Base-by-base conservation (phyloP, 2,329 filamentous ascomycete genomes). In the Hypomyces rosellus region DNA sequence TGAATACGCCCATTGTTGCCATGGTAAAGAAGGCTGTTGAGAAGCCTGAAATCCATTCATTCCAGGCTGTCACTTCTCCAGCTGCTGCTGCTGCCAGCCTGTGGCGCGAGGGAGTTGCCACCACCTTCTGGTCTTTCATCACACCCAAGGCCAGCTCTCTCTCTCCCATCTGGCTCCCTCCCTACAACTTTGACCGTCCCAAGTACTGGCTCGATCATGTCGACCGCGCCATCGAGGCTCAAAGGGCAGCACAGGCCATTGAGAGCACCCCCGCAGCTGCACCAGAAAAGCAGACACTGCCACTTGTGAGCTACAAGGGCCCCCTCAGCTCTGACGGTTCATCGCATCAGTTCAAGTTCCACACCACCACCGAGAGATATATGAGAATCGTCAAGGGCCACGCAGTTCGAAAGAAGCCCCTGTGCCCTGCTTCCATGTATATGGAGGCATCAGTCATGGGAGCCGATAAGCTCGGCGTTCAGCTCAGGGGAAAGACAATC, bases 1-100 rank as follows among this genome's bases (percentile, higher is more conserved):
- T 62, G 1, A 57, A 55, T 9, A 65, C 67, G 0, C 63, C 65
- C 1, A 61, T 70, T 5, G 63, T 64, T 0, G 18, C 51, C 6
- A 69, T 72, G 63, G 61, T 60, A 0, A 52, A 56, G 11, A 62
- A 63, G 2, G 65, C 65, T 1, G 50, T 68, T 12, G 51, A 50
- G 1, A 53, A 36, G 6, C 9, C 36, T 4, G 18, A 40, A 9
- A 11, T 12, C 1, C 38, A 54, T 15, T 37, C 12, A 14, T 48
- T 54, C 5, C 22, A 42, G 3, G 16, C 40, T 14, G 40, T 42
- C n/a, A 22, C 15, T 16, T 42, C 40, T 16, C 40, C 40, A 22
- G 43, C 46, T 2, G 39, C 38, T 11, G 33, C 33, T 2, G 18
- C 34, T 4, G 38, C 47, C 20, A 49, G 51, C 15, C 41, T 59